A percentile compares a stretch with the other conserved stretches of the same genome.
Conservation (phyloP, 768 basidiomycete species). For the Boletus barrowsii region DNA sequence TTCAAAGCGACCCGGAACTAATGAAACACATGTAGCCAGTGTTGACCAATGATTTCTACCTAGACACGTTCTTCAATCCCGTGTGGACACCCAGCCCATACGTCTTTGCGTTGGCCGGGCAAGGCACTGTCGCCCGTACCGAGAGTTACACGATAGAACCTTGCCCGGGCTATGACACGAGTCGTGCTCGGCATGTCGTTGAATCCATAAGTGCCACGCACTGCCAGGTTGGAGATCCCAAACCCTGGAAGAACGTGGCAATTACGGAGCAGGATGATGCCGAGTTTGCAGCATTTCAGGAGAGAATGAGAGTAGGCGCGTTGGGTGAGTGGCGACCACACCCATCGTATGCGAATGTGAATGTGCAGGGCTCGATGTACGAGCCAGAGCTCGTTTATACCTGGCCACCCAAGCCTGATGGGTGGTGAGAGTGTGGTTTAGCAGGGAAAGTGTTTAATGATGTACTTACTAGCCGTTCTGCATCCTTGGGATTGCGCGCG, state of each 20-base stretch:
- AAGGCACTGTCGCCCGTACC: slow-evolving; percentile 9
- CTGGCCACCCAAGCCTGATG: background rate
- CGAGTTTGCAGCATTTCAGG: slow-evolving; percentile 2
- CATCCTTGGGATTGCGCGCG: too few species aligned
- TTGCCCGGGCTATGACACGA: background rate
- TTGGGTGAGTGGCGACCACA: background rate
- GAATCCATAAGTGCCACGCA: background rate
- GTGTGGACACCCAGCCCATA: slow-evolving; percentile 29
- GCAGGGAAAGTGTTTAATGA: too few species aligned
- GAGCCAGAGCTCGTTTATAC: background rate
- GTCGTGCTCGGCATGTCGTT: too few species aligned
- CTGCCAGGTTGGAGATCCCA: background rate
- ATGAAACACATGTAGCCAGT: background rate
- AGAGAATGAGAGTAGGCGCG: background rate
- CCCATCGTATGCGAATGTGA: too few species aligned
- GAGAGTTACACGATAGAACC: background rate
- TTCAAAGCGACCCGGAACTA: background rate
- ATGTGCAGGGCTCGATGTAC: too few species aligned
- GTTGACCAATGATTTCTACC: slow-evolving; percentile 41
- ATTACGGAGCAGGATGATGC: slow-evolving; percentile 15
- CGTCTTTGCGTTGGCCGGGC: slow-evolving; percentile 10
- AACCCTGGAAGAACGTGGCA: slow-evolving; percentile 19
- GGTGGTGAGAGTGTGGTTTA: too few species aligned
- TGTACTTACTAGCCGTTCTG: too few species aligned
- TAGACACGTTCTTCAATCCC: slow-evolving; percentile 42